These are phyloP conservation scores for Penicillium paradoxum DNA, from an alignment of 495 filamentous ascomycete species.

Conservation along the genomic window DNA sequence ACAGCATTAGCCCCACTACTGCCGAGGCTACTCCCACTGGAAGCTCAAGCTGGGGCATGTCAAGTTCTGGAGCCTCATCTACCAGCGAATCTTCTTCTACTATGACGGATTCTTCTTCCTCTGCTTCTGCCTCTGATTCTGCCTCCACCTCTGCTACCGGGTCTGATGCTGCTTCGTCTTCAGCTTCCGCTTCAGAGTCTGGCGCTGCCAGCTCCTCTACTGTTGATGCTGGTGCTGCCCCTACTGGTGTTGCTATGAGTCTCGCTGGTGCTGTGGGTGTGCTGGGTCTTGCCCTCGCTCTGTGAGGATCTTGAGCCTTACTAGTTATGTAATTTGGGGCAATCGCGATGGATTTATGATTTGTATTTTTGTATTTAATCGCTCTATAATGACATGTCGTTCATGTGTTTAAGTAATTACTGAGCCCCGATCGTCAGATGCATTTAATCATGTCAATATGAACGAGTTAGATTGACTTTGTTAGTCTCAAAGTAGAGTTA, in stretches of 20 bases:
- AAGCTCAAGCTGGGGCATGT: neutral
- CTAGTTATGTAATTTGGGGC: neutral
- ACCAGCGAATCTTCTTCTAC: neutral
- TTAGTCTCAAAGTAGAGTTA: too few species aligned
- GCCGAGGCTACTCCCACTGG: neutral
- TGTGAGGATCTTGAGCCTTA: slow-evolving; percentile 4
- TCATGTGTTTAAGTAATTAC: neutral
- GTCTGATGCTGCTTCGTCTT: slow-evolving; percentile 9
- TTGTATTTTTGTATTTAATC: neutral
- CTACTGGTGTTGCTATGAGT: slow-evolving; percentile 14
- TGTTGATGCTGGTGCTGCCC: slow-evolving; percentile 14
- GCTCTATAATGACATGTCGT: neutral
- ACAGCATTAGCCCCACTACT: neutral
- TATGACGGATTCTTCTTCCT: slow-evolving; percentile 6
- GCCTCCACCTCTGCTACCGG: neutral
- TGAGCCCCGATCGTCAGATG: too few species aligned
- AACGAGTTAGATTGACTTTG: too few species aligned
- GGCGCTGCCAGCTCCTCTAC: slow-evolving; percentile 11
- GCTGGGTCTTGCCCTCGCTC: slow-evolving; percentile 24
- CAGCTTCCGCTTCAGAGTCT: slow-evolving; percentile 11
- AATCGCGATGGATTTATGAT: neutral
- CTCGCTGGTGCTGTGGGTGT: slow-evolving; percentile 21
- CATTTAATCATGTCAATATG: too few species aligned
- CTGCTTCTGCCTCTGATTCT: neutral
- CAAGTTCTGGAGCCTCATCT: neutral